Evolutionary conservation across 345 rosid genomes (phyloP).

Genomic region (Cardamine occulta): DNA sequence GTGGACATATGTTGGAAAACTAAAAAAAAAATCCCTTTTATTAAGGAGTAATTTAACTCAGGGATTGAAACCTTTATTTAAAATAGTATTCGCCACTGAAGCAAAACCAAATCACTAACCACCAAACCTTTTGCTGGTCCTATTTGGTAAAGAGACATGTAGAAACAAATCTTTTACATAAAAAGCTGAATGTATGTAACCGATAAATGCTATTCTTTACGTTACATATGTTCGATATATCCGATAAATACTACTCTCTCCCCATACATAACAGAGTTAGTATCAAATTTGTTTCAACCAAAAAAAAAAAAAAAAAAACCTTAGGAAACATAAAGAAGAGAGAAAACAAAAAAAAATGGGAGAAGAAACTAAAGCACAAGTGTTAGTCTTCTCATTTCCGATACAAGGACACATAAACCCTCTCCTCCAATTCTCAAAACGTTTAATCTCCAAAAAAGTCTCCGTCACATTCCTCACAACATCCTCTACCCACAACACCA

Average conservation of each 20-base stretch:
- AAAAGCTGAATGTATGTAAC: neutral
- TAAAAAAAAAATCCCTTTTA: too few relatives aligned
- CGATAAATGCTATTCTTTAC: neutral
- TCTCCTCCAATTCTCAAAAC: constrained; percentile 61
- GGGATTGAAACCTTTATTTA: neutral
- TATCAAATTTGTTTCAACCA: neutral
- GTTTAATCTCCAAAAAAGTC: constrained; percentile 53
- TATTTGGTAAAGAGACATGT: neutral
- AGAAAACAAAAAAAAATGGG: constrained; percentile 20
- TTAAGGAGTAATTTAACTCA: too few relatives aligned
- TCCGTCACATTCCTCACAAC: constrained; percentile 54
- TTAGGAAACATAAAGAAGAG: neutral
- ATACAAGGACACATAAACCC: constrained; percentile 65
- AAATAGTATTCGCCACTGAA: neutral
- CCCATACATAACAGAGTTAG: neutral
- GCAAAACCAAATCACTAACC: neutral
- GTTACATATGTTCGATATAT: neutral
- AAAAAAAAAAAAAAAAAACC: neutral
- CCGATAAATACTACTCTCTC: neutral
- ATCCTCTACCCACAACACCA: constrained; percentile 39
- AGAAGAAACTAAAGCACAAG: constrained; percentile 37
- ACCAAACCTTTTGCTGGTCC: neutral
- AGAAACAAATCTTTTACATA: constrained; percentile 4
- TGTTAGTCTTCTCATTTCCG: constrained; percentile 47
- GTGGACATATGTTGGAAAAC: neutral